Evolutionary conservation across 305 asterid species (phyloP), one percentile per base, ranked within the genome.

Genomic region (Fraxinus albicans): DNA sequence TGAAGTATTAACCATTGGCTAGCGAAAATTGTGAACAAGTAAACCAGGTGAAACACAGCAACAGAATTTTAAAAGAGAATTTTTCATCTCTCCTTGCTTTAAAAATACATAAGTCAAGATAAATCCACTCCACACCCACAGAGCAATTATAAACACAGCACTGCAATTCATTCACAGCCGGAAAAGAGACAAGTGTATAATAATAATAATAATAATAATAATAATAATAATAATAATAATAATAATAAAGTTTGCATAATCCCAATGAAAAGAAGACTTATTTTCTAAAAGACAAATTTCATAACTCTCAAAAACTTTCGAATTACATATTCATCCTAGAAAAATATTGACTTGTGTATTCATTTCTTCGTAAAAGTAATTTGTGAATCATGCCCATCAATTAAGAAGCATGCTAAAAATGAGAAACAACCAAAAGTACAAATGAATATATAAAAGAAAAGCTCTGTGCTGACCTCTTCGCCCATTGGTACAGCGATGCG

Each of bases 401-500:
- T 23, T 29, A 42, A 44, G 42, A 79, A 10, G 9, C 12, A 36
- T 21, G 3, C 33, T 15, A 81, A 65, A 3, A 33, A 65, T 29
- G 19, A 33, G 35, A 44, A 31, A 84, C 42, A 78, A 21, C 5
- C 25, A 60, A 15, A 42, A 25, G 27, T 34, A 3, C 21, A 19
- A 79, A 47, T 42, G 3, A 17, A 73, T 29, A 15, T 15, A 47
- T 5, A 27, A 8, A 9, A 10, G 2, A 40, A 67, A 38, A 67
- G 74, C 35, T 27, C 40, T 12, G 75, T 69, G 75, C 9, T 34
- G 60, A 95, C 98, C 97, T 91, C 91, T 77, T 92, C 93, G 9
- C 98, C 98, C 90, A 95, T 89, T 31, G 98, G 98, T 27, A 92
- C 87, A 34, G 95, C 98, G 79, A 95, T 79, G 81, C 97, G 96